Conservation (phyloP, 495 filamentous ascomycete species). For the Symbiotaphrina buchneri region DNA sequence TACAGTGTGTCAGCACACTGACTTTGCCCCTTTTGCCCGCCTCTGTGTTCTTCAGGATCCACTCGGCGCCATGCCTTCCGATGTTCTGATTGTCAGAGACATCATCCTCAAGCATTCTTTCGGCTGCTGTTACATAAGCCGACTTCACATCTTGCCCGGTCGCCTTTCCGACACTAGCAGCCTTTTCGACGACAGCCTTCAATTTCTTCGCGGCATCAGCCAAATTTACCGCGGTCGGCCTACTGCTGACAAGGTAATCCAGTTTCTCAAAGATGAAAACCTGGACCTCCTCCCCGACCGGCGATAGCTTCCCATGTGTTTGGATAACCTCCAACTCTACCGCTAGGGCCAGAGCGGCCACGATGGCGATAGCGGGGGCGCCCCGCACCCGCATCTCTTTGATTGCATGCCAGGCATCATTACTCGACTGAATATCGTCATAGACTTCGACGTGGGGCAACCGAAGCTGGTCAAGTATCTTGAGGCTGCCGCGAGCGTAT, state of each 20-base stretch:
- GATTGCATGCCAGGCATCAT: slow-evolving; percentile 84
- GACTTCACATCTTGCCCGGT: slow-evolving; percentile 13
- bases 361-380: slow-evolving; percentile 91
- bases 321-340: slow-evolving; percentile 34
- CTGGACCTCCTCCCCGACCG: slow-evolving; percentile 30
- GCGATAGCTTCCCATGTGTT: slow-evolving; percentile 8
- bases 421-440: slow-evolving; percentile 43
- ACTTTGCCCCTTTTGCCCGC: slow-evolving; percentile 20
- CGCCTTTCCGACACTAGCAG: slow-evolving; percentile 13
- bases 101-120: slow-evolving; percentile 75
- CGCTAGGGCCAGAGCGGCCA: slow-evolving; percentile 70
- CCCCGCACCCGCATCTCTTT: slow-evolving; percentile 84
- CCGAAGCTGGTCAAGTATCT: slow-evolving; percentile 76
- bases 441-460: slow-evolving; percentile 75
- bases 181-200: slow-evolving; percentile 26
- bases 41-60: slow-evolving; percentile 34
- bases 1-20: slow-evolving; percentile 84
- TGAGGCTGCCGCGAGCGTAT: slow-evolving; percentile 52
- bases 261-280: slow-evolving; percentile 49
- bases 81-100: slow-evolving; percentile 68
- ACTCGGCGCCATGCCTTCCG: slow-evolving; percentile 61
- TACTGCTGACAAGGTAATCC: slow-evolving; percentile 61
- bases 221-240: slow-evolving; percentile 88
- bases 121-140: slow-evolving; percentile 55
- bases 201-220: slow-evolving; percentile 72